Base-by-base conservation (phyloP, 345 rosid species). In the Acer campestre region DNA sequence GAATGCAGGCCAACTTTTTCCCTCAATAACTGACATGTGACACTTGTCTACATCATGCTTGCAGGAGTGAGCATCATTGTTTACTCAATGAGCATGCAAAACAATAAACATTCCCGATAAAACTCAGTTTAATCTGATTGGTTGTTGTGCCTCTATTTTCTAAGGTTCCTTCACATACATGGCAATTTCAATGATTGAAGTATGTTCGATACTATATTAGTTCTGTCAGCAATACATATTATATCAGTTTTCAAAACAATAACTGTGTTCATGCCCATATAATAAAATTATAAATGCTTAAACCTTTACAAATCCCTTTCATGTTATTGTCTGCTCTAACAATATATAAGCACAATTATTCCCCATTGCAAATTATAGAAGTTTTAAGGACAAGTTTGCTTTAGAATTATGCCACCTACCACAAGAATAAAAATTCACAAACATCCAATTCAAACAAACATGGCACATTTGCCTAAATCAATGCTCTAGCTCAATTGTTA, bases 341-440 rank as follows among this genome's bases (percentile, higher is more conserved):
- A 48, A n/a, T 38, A 22, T 18, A 69, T 7, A 69, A 69, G 40
- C 61, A 69, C 61, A 13, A 69, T 13, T 49, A 22, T 69, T 69
- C 29, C 38, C 27, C 59, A 12, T 69, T 25, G 59, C 22, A 13
- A 69, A 51, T 49, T 7, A 27, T 27, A 8, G 17, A 46, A 69
- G 38, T 14, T 23, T 48, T 68, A 6, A 2, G 11, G 20, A 69
- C 51, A 2, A 14, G 20, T 69, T 68, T 68, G 9, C 62, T 70
- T 49, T 29, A 53, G 5, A 70, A 29, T 17, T 17, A 51, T 70
- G 31, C 11, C 23, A 58, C 11, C 22, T 27, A 27, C 29, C 48
- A 51, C 58, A 31, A 71, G 25, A 29, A 4, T 31, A 16, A 51
- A 70, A 10, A 17, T 10, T 40, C 63, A 27, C 42, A 51, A 27